Conservation (phyloP, 2,329 filamentous ascomycete species). For the Fusarium continuum region DNA sequence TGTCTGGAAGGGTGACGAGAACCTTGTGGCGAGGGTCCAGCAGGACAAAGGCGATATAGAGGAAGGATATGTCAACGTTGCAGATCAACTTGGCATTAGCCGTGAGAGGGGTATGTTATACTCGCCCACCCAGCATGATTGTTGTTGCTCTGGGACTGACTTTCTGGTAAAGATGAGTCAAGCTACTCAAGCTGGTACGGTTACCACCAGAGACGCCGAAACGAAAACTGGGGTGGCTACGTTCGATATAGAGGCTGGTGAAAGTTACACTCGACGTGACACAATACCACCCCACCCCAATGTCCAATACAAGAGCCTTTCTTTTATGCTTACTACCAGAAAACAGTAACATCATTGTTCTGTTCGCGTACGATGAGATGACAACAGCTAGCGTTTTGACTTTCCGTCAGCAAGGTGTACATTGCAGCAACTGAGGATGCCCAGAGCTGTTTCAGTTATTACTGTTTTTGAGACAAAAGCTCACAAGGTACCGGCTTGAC, state of each 20-base stretch:
- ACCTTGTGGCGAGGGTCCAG: constrained; percentile 54
- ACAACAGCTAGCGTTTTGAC: not conserved
- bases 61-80: constrained; percentile 71
- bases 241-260: not conserved
- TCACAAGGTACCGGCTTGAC: not conserved
- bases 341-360: not conserved
- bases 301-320: not conserved
- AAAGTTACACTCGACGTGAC: not conserved
- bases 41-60: constrained; percentile 51
- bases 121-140: not conserved
- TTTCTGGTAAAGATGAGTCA: constrained; percentile 3
- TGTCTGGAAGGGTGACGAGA: constrained; percentile 60
- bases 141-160: constrained; percentile 9
- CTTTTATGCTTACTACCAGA: not conserved
- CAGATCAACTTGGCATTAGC: constrained; percentile 67
- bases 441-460: not conserved
- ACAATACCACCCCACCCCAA: no score
- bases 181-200: constrained; percentile 22
- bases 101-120: constrained; percentile 56
- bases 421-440: not conserved
- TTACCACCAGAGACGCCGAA: constrained; percentile 8
- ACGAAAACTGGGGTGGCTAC: not conserved
- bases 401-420: no score
- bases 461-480: not conserved
- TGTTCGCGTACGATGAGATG: not conserved